phyloP scores from a whole-genome alignment of 73 alveolate species.

The Halteria grandinella region DNA sequence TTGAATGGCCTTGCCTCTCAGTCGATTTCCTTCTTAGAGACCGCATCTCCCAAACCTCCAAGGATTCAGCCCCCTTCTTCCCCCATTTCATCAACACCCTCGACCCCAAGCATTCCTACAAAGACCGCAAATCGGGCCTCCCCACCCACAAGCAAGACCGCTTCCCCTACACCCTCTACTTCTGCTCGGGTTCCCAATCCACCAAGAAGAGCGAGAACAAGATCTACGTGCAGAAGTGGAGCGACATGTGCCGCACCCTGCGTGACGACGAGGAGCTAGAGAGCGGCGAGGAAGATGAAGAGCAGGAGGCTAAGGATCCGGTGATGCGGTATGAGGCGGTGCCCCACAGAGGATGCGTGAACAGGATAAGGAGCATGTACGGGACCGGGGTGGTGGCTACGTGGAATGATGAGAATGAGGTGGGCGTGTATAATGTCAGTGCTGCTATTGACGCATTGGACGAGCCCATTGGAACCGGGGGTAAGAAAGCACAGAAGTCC shows the following conservation, averaged over 20 bases:
- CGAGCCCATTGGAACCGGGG: conserved; percentile 51
- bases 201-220: conserved; percentile 78
- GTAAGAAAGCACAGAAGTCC: conserved; percentile 39
- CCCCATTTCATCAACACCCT: conserved; percentile 42
- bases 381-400: conserved; percentile 88
- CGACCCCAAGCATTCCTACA: conserved; percentile 37
- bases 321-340: conserved; percentile 77
- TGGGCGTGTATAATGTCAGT: conserved; percentile 80
- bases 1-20: conserved; percentile 94
- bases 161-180: conserved; percentile 87
- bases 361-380: conserved; percentile 87
- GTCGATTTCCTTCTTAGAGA: conserved; percentile 76
- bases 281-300: conserved; percentile 76
- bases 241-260: conserved; percentile 65
- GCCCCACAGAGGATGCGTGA: conserved; percentile 82
- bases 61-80: conserved; percentile 60
- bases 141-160: conserved; percentile 69
- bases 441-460: conserved; percentile 76
- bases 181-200: conserved; percentile 90
- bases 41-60: conserved; percentile 46
- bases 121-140: conserved; percentile 62
- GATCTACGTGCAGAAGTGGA: conserved; percentile 93
- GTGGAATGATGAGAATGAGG: conserved; percentile 87
- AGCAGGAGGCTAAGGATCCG: conserved; percentile 83
- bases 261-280: conserved; percentile 73